phyloP scores from a whole-genome alignment of 352 stramenopile species.

The Pythium aristosporum region DNA sequence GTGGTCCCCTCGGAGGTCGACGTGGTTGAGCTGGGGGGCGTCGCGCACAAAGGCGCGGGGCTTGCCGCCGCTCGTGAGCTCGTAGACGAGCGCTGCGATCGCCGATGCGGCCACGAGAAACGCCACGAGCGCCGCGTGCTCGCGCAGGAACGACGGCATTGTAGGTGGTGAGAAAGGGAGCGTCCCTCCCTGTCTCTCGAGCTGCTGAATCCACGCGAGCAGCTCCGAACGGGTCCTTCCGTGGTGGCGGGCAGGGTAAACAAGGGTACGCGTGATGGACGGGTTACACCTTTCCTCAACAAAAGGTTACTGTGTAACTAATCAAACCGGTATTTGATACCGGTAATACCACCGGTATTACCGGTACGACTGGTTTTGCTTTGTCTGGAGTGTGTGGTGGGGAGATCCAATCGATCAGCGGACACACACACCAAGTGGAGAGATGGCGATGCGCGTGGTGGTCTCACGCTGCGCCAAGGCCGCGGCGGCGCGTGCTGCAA shows the following conservation, averaged over 20 bases:
- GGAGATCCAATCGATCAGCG: slow-evolving; percentile 5
- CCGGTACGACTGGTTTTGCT: not conserved
- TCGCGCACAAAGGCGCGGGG: slow-evolving; percentile 39
- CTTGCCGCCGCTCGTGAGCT: slow-evolving; percentile 48
- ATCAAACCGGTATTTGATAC: not conserved
- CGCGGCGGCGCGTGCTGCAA: slow-evolving; percentile 11
- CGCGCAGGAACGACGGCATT: slow-evolving; percentile 27
- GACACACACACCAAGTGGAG: too few species aligned
- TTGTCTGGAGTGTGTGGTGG: slow-evolving; percentile 20
- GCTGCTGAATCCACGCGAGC: too few species aligned
- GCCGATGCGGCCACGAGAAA: slow-evolving; percentile 43
- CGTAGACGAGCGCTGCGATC: slow-evolving; percentile 54
- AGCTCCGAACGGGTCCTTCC: too few species aligned
- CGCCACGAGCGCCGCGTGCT: slow-evolving; percentile 39
- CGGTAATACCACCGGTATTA: slow-evolving; percentile 1
- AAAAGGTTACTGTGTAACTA: too few species aligned
- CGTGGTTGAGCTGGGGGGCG: slow-evolving; percentile 38
- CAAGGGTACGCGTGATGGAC: too few species aligned
- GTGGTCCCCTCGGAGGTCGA: slow-evolving; percentile 42
- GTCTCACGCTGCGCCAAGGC: slow-evolving; percentile 31
- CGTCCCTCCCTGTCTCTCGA: too few species aligned
- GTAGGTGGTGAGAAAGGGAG: not conserved
- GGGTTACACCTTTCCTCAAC: not conserved
- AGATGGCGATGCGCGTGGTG: slow-evolving; percentile 26
- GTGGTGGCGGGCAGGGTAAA: too few species aligned